Evolutionary conservation across 2,329 filamentous ascomycete genomes (phyloP), one percentile per base, ranked within the genome.

Genomic region (Coniochaeta sp.): DNA sequence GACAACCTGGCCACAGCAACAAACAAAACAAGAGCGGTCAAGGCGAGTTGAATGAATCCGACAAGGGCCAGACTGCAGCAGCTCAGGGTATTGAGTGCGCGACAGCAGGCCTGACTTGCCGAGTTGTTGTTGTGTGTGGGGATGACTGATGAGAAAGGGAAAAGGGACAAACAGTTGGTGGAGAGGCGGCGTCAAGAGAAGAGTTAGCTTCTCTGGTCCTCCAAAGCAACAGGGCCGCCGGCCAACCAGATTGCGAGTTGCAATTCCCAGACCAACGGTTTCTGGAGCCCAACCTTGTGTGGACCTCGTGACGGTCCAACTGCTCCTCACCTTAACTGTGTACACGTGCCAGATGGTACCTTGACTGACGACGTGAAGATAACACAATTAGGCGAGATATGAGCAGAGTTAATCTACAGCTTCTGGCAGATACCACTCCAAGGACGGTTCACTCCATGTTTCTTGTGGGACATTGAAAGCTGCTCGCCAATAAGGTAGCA

Each of bases 81-180:
- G n/a, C 38, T 42, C 38, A 42, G 16, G 35, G 26, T 22, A 13
- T 24, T 42, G 38, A 42, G 38, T 42, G 33, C 38, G 38, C 20
- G n/a, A n/a, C n/a, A 42, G 12, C 38, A 42, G 38, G 38, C 38
- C 18, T 42, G 38, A 42, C 38, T n/a, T 42, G 33, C 38, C 12
- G 38, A n/a, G n/a, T n/a, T n/a, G n/a, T n/a, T n/a, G n/a, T n/a
- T 48, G 45, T 18, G 51, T 24, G 20, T 49, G 31, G 48, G 51
- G 13, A 49, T 55, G 46, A 22, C 28, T 50, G 51, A 55, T 8
- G 26, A n/a, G n/a, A n/a, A n/a, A n/a, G n/a, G n/a, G n/a, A n/a
- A 31, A 47, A 47, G 28, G 20, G 38, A 42, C 38, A 42, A 24
- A 26, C 38, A 24, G 20, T 26, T 42, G 38, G 20, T 22, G 38